Conservation (phyloP, 371 early-diverging fungal genomes). For the Rhizomucor miehei region DNA sequence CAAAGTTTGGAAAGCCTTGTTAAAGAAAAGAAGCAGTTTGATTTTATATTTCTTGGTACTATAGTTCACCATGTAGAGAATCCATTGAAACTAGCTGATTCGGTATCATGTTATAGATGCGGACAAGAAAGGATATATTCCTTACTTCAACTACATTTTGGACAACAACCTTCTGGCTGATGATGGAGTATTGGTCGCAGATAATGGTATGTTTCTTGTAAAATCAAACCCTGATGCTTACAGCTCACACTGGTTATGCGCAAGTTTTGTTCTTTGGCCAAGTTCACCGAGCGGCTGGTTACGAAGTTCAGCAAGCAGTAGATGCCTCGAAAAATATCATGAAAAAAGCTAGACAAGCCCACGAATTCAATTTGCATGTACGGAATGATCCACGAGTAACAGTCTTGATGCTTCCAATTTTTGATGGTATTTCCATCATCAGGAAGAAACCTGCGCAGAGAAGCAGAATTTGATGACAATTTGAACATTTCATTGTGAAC, state of each 20-base stretch:
- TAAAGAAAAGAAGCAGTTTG: constrained; percentile 23
- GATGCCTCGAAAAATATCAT: constrained; percentile 25
- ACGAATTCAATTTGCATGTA: constrained; percentile 66
- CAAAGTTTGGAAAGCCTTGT: neutral
- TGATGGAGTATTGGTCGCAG: constrained; percentile 52
- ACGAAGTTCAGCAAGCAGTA: neutral
- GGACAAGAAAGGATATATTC: constrained; percentile 55
- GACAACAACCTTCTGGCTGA: constrained; percentile 45
- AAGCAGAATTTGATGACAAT: too few species aligned
- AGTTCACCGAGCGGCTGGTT: constrained; percentile 34
- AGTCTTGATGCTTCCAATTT: constrained; percentile 58
- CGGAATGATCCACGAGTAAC: constrained; percentile 59
- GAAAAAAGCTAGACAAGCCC: constrained; percentile 39
- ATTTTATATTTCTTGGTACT: constrained; percentile 57
- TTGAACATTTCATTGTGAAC: too few species aligned
- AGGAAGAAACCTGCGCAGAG: constrained; percentile 19
- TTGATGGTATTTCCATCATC: constrained; percentile 68
- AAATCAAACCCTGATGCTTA: neutral
- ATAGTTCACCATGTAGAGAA: neutral
- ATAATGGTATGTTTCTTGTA: constrained; percentile 44
- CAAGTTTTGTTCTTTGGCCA: constrained; percentile 39
- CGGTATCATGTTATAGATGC: constrained; percentile 51
- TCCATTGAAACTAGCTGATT: too few species aligned
- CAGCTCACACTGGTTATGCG: neutral
- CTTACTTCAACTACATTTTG: constrained; percentile 51